Evolutionary conservation across 257 asterid species (phyloP), one percentile per base, ranked within the genome.

Genomic region (Solanum pennellii): DNA sequence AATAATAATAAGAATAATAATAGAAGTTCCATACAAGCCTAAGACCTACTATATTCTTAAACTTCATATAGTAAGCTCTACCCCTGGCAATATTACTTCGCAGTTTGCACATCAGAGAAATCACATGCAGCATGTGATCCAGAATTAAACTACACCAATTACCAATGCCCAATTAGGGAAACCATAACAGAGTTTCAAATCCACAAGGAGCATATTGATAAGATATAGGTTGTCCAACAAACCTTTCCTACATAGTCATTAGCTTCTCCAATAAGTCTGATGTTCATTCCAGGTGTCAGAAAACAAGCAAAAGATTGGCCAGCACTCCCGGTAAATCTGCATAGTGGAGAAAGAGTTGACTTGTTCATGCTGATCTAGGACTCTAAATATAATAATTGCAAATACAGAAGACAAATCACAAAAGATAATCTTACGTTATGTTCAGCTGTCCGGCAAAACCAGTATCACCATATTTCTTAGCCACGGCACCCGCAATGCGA

Each of bases 191-290:
- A 45, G 66, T 79, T 45, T 45, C 84, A 82, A 49, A 29, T 82
- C 85, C 29, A 16, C 29, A 49, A 49, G 69, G 45, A 7, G 66
- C n/a, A 18, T 18, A 18, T 49, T 18, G 18, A 82, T 82, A 76
- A 76, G 83, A 42, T n/a, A 76, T 23, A 76, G 83, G 82, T 79
- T 49, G 45, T 49, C 82, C 59, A 77, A 83, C 89, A 83, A 87
- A 95, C 99, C 98, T 97, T 97, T 84, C 99, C 99, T 13, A 97
- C 99, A 18, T 97, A 97, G 91, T 97, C 99, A 75, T 97, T 97
- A 83, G 98, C 98, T 93, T 97, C 99, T 88, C 99, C 99, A 7
- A 95, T 87, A 31, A 97, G 93, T 79, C 97, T 94, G 90, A 97
- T 93, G 92, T 93, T 97, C 99, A 97, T 97, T 91, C 99, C 99